Base-by-base conservation (phyloP, 202 grass and related monocot species). In the Panicum hallii region DNA sequence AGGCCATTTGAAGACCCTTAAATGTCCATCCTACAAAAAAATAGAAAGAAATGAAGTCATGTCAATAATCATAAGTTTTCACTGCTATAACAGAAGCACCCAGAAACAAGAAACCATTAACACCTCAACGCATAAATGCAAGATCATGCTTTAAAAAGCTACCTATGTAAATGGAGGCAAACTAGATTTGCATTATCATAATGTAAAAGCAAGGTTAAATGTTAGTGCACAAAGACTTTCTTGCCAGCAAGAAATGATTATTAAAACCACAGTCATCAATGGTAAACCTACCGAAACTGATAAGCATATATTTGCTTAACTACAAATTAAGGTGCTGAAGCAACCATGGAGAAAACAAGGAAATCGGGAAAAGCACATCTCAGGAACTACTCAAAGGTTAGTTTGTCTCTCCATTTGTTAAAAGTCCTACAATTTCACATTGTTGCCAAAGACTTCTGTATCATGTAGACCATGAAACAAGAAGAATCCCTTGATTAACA, bases 1-100 rank as follows among this genome's bases (percentile, higher is more conserved):
- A 60, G 93, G 93, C 97, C 97, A 99, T 84, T 94, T 97, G 69
- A 99, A 97, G 23, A 97, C 87, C 83, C 90, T 91, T 86, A 99
- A 90, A 90, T 92, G 85, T 14, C 97, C 97, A 44, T 99, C 97
- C 97, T 99, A 82, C 16, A 87, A n/a, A 46, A 41, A 46, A 19
- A 19, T 17, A 79, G 3, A 57, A n/a, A 89, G 13, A 78, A 88
- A 49, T n/a, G 5, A 82, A 28, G 49, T 23, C 32, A 77, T 67
- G 11, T 84, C 30, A 79, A 41, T 70, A 76, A 84, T 41, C 19
- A 80, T 79, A 75, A 36, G 49, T 40, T 80, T 43, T 47, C 17
- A 54, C 40, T 66, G 38, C 7, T 42, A 65, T 19, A 49, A 79
- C 2, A 80, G 72, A 22, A 70, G 32, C 6, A 43, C 54, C 80